phyloP scores from a whole-genome alignment of 2,329 filamentous ascomycete genomes.

The Stachybotrys echinatus region DNA sequence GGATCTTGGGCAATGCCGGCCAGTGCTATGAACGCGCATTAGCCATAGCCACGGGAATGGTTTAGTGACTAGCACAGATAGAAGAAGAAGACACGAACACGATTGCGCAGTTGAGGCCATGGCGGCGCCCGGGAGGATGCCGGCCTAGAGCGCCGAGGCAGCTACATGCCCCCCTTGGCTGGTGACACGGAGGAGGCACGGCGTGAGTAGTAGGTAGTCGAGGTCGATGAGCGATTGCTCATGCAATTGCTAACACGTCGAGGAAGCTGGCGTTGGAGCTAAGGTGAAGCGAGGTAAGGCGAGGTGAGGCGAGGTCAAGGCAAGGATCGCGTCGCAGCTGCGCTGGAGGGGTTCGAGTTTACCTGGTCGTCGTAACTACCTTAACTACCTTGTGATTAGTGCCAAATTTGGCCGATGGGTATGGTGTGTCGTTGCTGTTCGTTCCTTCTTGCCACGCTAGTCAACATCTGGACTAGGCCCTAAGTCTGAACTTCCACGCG shows the following conservation, averaged over 20 bases:
- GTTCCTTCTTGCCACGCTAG: no score
- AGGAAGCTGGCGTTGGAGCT: no score
- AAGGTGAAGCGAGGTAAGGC: neutral
- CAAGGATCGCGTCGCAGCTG: neutral
- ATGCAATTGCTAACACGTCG: no score
- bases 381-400: no score
- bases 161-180: neutral
- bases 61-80: no score
- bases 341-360: neutral
- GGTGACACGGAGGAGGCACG: neutral
- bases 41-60: neutral
- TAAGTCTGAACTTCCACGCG: no score
- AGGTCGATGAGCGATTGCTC: no score
- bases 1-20: neutral
- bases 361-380: no score
- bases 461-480: no score
- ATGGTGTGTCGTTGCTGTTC: no score
- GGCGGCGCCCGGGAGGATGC: neutral
- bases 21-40: neutral
- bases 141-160: neutral
- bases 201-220: no score
- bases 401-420: no score
- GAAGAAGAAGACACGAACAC: neutral
- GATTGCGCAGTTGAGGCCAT: neutral
- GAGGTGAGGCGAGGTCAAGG: neutral